Base-by-base conservation (phyloP, 2,329 filamentous ascomycete species). In the Didymella arachidicola region DNA sequence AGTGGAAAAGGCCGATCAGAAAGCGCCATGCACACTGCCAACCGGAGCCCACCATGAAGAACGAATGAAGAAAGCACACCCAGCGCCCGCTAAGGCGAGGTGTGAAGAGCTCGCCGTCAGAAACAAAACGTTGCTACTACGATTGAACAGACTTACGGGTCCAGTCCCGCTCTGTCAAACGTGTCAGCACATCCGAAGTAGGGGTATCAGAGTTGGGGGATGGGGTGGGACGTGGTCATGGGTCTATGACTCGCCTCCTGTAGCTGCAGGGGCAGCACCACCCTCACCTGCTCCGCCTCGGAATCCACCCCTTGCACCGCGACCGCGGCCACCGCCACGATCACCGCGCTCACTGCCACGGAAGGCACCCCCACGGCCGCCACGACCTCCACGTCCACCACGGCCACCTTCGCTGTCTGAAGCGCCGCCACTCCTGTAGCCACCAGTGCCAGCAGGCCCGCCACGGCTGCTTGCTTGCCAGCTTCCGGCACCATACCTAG, bases 361-460 rank as follows among this genome's bases (percentile, higher is more conserved):
- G 62, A 85, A 81, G 60, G 85, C 82, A 56, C 85, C 79, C 54
- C 81, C 50, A 27, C 62, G 63, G 26, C 67, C 68, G 4, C 85
- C 80, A 68, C 84, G 82, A 19, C 80, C 80, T 53, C 78, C 77
- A 27, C 79, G 83, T 27, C 83, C 84, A 53, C 85, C 84, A 60
- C 86, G 84, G 59, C 91, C 89, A 63, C 83, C 82, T 71, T 93
- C 91, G 67, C 89, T 91, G 72, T 89, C 88, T 60, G 89, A 93
- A 58, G 91, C 92, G 52, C 88, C 91, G 51, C 73, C 91, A 72
- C 92, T 96, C 68, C 92, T 89, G 80, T 97, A 97, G 59, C 92
- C 92, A 67, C 89, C 90, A n/a, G 80, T 75, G 64, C 83, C 82
- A 27, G 81, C 80, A 14, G 57, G 51, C 47, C 87, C 86, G 52